These are phyloP conservation scores for Cocos nucifera DNA, from an alignment of 176 grass and related monocot genomes.

Conservation along the genomic window DNA sequence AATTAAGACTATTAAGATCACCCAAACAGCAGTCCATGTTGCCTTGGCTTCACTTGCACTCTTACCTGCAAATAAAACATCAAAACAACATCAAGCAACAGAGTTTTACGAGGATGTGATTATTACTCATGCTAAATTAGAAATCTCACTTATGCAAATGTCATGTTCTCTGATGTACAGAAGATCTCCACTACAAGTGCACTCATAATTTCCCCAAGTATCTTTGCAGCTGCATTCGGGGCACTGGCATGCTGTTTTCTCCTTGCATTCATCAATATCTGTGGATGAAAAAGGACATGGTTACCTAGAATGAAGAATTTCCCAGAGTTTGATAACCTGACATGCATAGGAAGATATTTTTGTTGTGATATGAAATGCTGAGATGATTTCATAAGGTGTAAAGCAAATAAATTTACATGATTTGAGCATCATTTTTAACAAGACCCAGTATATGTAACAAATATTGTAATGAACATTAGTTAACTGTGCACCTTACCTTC, in stretches of 20 bases:
- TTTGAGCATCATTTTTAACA: not conserved
- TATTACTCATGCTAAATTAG: too few relatives aligned
- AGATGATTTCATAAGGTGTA: too few relatives aligned
- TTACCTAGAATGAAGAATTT: not conserved
- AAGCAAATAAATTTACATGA: not conserved
- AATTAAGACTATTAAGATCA: constrained; percentile 12
- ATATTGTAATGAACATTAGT: not conserved
- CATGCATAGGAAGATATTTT: not conserved
- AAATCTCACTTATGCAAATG: constrained; percentile 27
- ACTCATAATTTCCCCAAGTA: constrained; percentile 32
- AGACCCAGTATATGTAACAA: not conserved
- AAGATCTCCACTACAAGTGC: constrained; percentile 14
- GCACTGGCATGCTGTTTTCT: constrained; percentile 35
- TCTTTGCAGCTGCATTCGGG: constrained; percentile 37
- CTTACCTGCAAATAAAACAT: constrained; percentile 14
- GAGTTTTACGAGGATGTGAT: not conserved
- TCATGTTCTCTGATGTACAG: constrained; percentile 36
- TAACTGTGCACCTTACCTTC: constrained; percentile 10
- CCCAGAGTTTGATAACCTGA: not conserved
- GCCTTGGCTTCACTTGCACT: constrained; percentile 19
- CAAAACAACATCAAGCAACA: constrained; percentile 12
- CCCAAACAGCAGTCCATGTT: constrained; percentile 15
- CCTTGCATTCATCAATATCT: constrained; percentile 38
- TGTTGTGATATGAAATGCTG: too few relatives aligned
- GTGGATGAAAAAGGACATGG: not conserved